phyloP scores from a whole-genome alignment of 805 yeast genomes.

The Yarrowia bubula region DNA sequence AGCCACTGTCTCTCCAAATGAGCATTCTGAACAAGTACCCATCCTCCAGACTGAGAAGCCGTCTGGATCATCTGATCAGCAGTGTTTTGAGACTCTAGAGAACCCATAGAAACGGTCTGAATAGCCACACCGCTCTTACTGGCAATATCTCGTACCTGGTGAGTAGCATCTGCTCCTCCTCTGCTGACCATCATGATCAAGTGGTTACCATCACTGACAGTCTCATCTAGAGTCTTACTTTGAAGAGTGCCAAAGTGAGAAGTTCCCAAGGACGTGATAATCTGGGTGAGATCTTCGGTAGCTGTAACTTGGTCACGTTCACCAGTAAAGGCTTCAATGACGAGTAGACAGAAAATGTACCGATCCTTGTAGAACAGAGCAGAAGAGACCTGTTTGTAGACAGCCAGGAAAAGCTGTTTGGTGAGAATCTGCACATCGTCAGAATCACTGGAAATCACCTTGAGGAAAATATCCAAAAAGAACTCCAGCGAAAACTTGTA shows the following conservation, averaged over 20 bases:
- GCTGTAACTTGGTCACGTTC: slow-evolving; percentile 4
- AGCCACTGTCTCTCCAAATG: slow-evolving; percentile 72
- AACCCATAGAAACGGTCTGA: slow-evolving; percentile 63
- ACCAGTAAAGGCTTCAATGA: slow-evolving; percentile 18
- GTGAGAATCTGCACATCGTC: slow-evolving; percentile 1
- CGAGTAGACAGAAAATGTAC: slow-evolving; percentile 13
- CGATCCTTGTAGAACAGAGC: slow-evolving; percentile 49
- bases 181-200: slow-evolving; percentile 10
- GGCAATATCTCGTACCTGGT: slow-evolving; percentile 33
- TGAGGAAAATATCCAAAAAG: slow-evolving; percentile 42
- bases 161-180: slow-evolving; percentile 20
- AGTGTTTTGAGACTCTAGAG: slow-evolving; percentile 57
- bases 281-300: slow-evolving; percentile 14
- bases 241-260: slow-evolving; percentile 7
- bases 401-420: neutral
- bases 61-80: slow-evolving; percentile 55
- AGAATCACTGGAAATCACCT: neutral
- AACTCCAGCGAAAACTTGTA: slow-evolving; percentile 59
- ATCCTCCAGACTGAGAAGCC: slow-evolving; percentile 51
- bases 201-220: neutral
- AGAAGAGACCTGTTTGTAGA: slow-evolving; percentile 47
- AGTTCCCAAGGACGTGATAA: neutral
- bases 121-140: slow-evolving; percentile 30
- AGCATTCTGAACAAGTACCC: slow-evolving; percentile 79
- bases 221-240: neutral